Conservation (phyloP, 2,329 filamentous ascomycete species). For the Orbilia javanica region DNA sequence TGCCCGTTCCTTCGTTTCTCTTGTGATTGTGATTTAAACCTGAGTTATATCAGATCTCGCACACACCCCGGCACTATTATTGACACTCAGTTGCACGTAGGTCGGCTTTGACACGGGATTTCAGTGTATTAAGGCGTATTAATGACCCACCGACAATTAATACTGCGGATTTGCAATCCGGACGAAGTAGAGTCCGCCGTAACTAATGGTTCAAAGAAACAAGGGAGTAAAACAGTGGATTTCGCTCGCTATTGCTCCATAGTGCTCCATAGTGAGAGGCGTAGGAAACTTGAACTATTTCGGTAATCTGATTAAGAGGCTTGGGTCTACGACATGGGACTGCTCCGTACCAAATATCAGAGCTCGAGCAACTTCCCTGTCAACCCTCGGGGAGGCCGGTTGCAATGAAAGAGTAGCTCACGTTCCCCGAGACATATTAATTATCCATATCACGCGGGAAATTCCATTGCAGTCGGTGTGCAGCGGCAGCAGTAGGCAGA, state of each 20-base stretch:
- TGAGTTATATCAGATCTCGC: background rate
- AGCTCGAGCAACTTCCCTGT: slow-evolving; percentile 9
- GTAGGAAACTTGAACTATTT: slow-evolving; percentile 4
- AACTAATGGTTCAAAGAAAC: background rate
- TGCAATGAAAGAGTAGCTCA: background rate
- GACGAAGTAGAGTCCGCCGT: background rate
- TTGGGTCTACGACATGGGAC: slow-evolving; percentile 1
- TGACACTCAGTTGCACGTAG: background rate
- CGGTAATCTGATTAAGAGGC: slow-evolving; percentile 22
- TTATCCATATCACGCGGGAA: slow-evolving; percentile 26
- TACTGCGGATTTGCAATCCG: slow-evolving; percentile 6
- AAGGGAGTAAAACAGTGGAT: background rate
- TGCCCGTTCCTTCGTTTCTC: background rate
- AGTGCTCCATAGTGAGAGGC: too few species aligned
- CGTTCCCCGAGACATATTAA: slow-evolving; percentile 39
- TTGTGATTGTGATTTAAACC: background rate
- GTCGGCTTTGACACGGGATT: background rate
- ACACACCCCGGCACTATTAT: background rate
- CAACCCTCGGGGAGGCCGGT: slow-evolving; percentile 7
- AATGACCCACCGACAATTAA: slow-evolving; percentile 5
- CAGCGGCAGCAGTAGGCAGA: background rate
- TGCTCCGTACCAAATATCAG: background rate
- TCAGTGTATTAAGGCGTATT: background rate
- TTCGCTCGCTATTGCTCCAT: background rate
- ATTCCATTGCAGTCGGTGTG: slow-evolving; percentile 28